Conservation (phyloP, 345 rosid genomes). For the Gossypium raimondii region DNA sequence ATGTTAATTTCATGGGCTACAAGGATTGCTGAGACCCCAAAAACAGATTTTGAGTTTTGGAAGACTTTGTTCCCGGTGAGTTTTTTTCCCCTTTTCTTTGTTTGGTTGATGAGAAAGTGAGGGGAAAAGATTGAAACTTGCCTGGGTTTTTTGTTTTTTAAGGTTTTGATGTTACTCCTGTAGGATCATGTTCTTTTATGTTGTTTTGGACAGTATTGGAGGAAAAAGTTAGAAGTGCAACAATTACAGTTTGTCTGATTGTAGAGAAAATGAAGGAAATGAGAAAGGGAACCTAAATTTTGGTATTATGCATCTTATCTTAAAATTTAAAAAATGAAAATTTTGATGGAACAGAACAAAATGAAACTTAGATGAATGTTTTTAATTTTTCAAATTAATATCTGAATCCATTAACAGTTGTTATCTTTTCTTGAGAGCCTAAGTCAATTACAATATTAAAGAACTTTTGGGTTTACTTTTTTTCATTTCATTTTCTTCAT, state of each 20-base stretch:
- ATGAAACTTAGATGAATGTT: not conserved
- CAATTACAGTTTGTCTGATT: slow-evolving; percentile 45
- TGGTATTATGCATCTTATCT: slow-evolving; percentile 6
- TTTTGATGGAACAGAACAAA: not conserved
- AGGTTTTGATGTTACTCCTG: slow-evolving; percentile 36
- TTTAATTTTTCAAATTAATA: not conserved
- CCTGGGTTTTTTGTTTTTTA: slow-evolving; percentile 11
- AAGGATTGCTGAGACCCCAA: slow-evolving; percentile 80
- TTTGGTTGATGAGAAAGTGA: slow-evolving; percentile 24
- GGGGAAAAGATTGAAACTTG: slow-evolving; percentile 16
- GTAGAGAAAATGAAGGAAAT: slow-evolving; percentile 27
- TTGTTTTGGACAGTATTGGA: slow-evolving; percentile 3
- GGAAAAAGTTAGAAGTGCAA: not conserved
- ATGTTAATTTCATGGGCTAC: slow-evolving; percentile 96
- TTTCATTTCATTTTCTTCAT: slow-evolving; percentile 8
- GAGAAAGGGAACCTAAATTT: slow-evolving; percentile 21
- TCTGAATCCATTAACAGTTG: not conserved
- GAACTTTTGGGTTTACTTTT: slow-evolving; percentile 13
- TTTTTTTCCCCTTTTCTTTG: slow-evolving; percentile 32
- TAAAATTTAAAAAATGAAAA: not conserved
- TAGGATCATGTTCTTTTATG: slow-evolving; percentile 19
- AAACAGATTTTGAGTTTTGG: slow-evolving; percentile 91
- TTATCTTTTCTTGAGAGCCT: not conserved
- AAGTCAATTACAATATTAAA: slow-evolving; percentile 9
- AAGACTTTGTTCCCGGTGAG: slow-evolving; percentile 92